phyloP scores from a whole-genome alignment of 208 protist genomes.

The Acanthamoeba lenticulata region DNA sequence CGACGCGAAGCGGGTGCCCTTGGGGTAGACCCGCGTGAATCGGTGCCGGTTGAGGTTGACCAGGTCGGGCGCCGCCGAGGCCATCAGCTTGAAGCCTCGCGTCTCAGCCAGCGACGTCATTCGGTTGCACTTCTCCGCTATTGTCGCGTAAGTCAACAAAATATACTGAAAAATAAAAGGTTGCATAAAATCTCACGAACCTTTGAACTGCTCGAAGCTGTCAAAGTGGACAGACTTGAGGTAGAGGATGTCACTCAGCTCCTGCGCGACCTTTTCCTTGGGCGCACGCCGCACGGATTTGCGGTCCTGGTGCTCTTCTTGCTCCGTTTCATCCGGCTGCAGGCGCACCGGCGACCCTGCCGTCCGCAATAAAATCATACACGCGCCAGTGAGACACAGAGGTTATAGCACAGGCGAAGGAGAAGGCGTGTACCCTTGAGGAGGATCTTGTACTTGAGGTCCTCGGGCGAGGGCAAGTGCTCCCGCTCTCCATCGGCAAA shows the following conservation, averaged over 20 bases:
- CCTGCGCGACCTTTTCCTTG: constrained; percentile 64
- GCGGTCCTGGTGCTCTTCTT: neutral
- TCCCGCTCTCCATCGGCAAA: neutral
- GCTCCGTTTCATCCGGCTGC: neutral
- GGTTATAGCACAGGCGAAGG: neutral
- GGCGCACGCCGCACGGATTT: neutral
- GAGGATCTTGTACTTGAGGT: constrained; percentile 75
- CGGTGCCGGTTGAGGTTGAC: constrained; percentile 85
- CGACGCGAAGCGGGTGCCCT: constrained; percentile 90
- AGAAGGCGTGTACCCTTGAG: constrained; percentile 56
- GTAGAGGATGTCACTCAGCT: constrained; percentile 67
- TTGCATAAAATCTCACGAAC: no score
- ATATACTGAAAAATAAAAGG: neutral
- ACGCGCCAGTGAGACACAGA: no score
- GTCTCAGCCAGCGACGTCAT: constrained; percentile 12
- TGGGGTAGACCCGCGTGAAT: constrained; percentile 93
- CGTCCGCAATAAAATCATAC: neutral
- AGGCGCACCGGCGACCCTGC: neutral
- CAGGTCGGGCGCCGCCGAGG: neutral
- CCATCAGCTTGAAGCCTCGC: constrained; percentile 7
- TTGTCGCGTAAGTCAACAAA: neutral
- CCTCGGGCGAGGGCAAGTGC: constrained; percentile 57
- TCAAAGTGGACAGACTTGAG: constrained; percentile 51
- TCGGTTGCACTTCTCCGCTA: neutral
- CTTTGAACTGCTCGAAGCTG: constrained; percentile 19